These are phyloP conservation scores for Hansenula lynferdii DNA, from an alignment of 1,139 yeast genomes.

Conservation along the genomic window DNA sequence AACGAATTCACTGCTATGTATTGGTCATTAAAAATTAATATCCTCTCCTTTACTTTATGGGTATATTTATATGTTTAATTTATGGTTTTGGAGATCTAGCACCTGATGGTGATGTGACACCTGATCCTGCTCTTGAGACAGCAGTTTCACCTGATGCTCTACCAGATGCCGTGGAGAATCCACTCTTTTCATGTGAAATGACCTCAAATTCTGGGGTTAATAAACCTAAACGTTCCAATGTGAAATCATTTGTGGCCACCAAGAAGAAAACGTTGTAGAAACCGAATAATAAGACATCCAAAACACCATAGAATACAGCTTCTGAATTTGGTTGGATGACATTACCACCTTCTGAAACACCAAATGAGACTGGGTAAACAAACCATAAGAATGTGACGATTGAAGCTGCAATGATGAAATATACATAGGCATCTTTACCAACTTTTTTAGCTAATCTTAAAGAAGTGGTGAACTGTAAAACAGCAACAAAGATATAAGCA, in stretches of 20 bases:
- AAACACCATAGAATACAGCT: slow-evolving; percentile 57
- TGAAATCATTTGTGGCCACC: background rate
- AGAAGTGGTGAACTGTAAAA: slow-evolving; percentile 23
- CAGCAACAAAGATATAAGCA: slow-evolving; percentile 21
- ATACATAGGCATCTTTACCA: slow-evolving; percentile 17
- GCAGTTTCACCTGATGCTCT: slow-evolving; percentile 9
- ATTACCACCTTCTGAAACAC: slow-evolving; percentile 63
- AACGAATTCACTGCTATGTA: too few relatives aligned
- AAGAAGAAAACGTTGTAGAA: slow-evolving; percentile 6
- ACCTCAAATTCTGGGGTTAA: background rate
- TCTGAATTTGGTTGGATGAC: slow-evolving; percentile 59
- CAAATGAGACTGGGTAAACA: slow-evolving; percentile 56
- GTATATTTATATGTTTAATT: background rate
- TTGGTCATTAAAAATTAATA: too few relatives aligned
- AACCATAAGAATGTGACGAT: slow-evolving; percentile 38
- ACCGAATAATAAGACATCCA: slow-evolving; percentile 45
- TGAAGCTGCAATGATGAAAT: slow-evolving; percentile 23
- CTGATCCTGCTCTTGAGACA: slow-evolving; percentile 2
- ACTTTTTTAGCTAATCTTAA: slow-evolving; percentile 18
- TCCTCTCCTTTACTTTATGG: too few relatives aligned
- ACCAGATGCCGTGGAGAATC: slow-evolving; percentile 1
- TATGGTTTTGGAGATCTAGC: background rate
- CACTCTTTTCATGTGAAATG: background rate
- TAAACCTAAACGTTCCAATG: background rate
- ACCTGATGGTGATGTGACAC: background rate